These are phyloP conservation scores for Daedalea quercina DNA, from an alignment of 768 basidiomycete genomes.

Conservation along the genomic window DNA sequence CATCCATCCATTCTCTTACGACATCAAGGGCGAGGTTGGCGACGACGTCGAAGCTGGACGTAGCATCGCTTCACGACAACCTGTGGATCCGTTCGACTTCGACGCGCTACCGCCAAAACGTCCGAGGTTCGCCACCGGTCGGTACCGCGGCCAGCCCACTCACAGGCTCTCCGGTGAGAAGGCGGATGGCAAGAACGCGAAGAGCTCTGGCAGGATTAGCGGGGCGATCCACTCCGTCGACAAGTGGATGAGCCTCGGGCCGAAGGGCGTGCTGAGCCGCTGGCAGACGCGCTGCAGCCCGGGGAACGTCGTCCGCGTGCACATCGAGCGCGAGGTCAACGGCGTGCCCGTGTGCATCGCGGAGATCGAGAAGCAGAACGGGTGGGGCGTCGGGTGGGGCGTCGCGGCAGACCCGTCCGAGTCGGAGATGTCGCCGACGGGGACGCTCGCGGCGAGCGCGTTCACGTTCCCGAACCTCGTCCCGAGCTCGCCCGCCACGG, in stretches of 20 bases:
- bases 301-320: slow-evolving; percentile 15
- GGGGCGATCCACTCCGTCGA: background rate
- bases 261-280: slow-evolving; percentile 7
- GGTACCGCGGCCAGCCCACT: background rate
- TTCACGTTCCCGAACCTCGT: background rate
- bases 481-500: background rate
- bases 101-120: slow-evolving; percentile 26
- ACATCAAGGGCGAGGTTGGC: slow-evolving; percentile 9
- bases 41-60: slow-evolving; percentile 6
- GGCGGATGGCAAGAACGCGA: background rate
- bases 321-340: slow-evolving; percentile 1
- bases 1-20: slow-evolving; percentile 24
- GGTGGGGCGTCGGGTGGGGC: slow-evolving; percentile 5
- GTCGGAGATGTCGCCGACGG: background rate
- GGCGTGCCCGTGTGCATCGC: background rate
- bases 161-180: background rate
- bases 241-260: slow-evolving; percentile 4
- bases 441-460: background rate
- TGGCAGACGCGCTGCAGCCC: slow-evolving; percentile 20
- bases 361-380: background rate
- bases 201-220: background rate
- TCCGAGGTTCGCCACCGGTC: slow-evolving; percentile 7
- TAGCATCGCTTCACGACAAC: slow-evolving; percentile 11
- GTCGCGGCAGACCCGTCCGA: slow-evolving; percentile 5
- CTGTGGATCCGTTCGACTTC: slow-evolving; percentile 26